These are phyloP conservation scores for Citrus glauca DNA, from an alignment of 345 rosid species.

Conservation along the genomic window DNA sequence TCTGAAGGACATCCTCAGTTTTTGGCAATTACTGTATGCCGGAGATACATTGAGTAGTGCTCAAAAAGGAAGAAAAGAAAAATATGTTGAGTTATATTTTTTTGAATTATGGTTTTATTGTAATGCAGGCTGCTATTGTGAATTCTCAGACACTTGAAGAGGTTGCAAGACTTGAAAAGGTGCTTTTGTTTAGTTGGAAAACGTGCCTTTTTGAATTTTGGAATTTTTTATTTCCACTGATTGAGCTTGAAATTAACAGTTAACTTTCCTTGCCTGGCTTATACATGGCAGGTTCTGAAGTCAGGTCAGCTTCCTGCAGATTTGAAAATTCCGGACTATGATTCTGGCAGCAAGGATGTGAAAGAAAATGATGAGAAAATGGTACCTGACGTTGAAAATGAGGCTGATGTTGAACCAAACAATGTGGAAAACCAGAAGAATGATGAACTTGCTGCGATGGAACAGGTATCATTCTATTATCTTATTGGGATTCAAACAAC, in stretches of 20 bases:
- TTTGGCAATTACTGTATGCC: background rate
- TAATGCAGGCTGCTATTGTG: slow-evolving; percentile 92
- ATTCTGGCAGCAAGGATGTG: slow-evolving; percentile 17
- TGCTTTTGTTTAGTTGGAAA: slow-evolving; percentile 13
- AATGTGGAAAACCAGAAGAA: slow-evolving; percentile 31
- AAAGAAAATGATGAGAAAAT: slow-evolving; percentile 43
- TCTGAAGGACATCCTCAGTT: background rate
- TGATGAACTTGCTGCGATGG: slow-evolving; percentile 66
- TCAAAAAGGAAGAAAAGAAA: too few species aligned
- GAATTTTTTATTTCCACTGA: background rate
- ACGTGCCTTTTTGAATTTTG: background rate
- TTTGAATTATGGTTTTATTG: slow-evolving; percentile 6
- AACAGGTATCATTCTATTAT: slow-evolving; percentile 38
- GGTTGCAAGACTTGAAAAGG: slow-evolving; percentile 98
- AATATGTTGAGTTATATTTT: background rate
- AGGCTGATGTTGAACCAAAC: slow-evolving; percentile 22
- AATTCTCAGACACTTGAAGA: slow-evolving; percentile 99
- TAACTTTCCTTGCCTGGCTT: slow-evolving; percentile 18
- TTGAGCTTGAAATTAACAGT: slow-evolving; percentile 22
- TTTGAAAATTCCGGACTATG: slow-evolving; percentile 49
- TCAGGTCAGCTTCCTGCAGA: slow-evolving; percentile 95
- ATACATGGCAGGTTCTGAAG: slow-evolving; percentile 67
- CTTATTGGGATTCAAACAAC: background rate
- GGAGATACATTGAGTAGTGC: background rate
- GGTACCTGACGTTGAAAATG: slow-evolving; percentile 25